phyloP scores from a whole-genome alignment of 768 basidiomycete genomes.

The Boletus subcaerulescens region DNA sequence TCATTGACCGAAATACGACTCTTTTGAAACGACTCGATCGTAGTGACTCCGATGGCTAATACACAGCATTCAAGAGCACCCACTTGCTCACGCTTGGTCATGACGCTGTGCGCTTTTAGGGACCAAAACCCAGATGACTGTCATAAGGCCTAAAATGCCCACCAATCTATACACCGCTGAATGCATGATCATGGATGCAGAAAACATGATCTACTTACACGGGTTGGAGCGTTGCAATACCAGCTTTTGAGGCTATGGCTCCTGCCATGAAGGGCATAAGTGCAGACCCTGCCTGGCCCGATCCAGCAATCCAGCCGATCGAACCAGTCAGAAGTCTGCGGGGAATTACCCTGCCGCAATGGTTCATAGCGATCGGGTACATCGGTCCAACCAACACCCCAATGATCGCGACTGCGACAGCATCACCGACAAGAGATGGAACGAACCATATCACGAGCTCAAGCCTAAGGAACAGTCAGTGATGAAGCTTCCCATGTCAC shows the following conservation, averaged over 20 bases:
- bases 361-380: conserved; percentile 53
- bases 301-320: conserved; percentile 53
- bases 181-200: too few relatives aligned
- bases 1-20: background rate
- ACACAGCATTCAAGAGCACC: background rate
- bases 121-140: conserved; percentile 38
- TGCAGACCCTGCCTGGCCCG: conserved; percentile 37
- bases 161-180: conserved; percentile 18
- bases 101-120: conserved; percentile 20
- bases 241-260: background rate
- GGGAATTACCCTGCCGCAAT: conserved; percentile 35
- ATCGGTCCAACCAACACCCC: conserved; percentile 74
- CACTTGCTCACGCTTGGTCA: background rate
- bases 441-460: conserved; percentile 69
- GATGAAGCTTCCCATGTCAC: background rate
- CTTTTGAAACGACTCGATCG: background rate
- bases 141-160: conserved; percentile 39
- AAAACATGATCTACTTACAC: too few relatives aligned
- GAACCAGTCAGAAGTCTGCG: conserved; percentile 33
- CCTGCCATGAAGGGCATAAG: conserved; percentile 52
- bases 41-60: background rate
- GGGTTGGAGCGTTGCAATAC: too few relatives aligned
- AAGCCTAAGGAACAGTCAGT: conserved; percentile 37
- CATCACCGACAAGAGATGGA: conserved; percentile 61
- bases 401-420: conserved; percentile 59